These are phyloP conservation scores for Vitis hybrid DNA, from an alignment of 177 flowering plant genomes.

Conservation along the genomic window DNA sequence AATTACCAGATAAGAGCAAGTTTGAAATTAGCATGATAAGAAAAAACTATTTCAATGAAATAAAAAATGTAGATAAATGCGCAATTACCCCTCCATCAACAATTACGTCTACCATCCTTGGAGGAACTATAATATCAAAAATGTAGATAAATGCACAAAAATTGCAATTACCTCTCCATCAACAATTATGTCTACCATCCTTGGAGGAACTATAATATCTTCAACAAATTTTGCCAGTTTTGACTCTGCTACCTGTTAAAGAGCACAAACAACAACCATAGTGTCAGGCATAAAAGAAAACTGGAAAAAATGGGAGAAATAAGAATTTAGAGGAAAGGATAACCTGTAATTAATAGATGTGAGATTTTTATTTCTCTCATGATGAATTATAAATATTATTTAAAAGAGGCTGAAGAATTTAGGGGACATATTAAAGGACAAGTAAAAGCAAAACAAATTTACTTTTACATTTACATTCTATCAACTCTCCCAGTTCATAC, in stretches of 20 bases:
- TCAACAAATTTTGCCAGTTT: slow-evolving; percentile 92
- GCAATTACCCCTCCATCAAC: slow-evolving; percentile 91
- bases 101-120: slow-evolving; percentile 92
- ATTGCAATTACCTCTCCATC: slow-evolving; percentile 83
- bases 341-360: neutral
- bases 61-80: neutral
- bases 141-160: neutral
- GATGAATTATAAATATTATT: neutral
- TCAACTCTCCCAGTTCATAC: too few species aligned
- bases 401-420: neutral
- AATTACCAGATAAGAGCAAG: neutral
- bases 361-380: neutral
- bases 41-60: neutral
- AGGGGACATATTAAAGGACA: neutral
- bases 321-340: neutral
- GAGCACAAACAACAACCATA: neutral
- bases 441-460: neutral
- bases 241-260: slow-evolving; percentile 79
- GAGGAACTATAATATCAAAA: slow-evolving; percentile 84
- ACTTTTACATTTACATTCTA: too few species aligned
- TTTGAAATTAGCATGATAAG: neutral
- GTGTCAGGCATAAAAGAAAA: too few species aligned
- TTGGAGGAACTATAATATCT: slow-evolving; percentile 95
- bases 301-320: neutral
- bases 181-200: slow-evolving; percentile 92